Percentiles rank a stretch among this genome's conserved stretches.
Evolutionary conservation across 164 flowering plant species (phyloP).

Genomic region (Stephania yunnanensis): DNA sequence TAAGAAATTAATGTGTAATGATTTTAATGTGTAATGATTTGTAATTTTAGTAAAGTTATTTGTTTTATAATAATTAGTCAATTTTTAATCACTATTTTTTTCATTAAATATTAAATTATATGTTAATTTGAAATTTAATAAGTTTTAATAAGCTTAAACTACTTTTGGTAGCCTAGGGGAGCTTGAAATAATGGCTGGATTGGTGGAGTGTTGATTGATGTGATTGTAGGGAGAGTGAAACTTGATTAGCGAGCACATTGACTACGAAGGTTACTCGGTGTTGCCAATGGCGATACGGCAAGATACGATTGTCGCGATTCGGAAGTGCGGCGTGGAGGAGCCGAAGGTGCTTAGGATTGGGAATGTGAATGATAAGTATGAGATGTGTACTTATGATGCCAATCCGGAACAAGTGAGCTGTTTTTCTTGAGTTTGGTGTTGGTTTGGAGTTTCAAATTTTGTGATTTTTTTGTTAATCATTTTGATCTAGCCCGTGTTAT

Average conservation of each 20-base stretch:
- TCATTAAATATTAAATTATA: no score
- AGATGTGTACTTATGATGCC: constrained; percentile 77
- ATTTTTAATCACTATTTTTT: no score
- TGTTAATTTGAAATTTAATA: no score
- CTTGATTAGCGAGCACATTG: constrained; percentile 96
- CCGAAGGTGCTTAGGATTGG: constrained; percentile 58
- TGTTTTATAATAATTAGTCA: no score
- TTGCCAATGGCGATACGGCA: constrained; percentile 96
- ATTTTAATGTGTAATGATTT: no score
- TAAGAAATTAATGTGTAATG: no score
- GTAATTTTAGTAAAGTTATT: no score
- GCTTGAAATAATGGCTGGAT: no score
- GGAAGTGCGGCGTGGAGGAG: constrained; percentile 41
- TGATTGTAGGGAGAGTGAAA: constrained; percentile 78
- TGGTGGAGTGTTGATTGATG: not conserved
- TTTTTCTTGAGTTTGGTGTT: not conserved
- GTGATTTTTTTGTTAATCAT: not conserved
- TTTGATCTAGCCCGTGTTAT: no score
- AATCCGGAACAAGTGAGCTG: constrained; percentile 65
- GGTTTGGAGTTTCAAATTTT: not conserved
- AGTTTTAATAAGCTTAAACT: no score
- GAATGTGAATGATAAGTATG: constrained; percentile 65
- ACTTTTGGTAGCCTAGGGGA: no score
- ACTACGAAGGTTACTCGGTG: constrained; percentile 95
- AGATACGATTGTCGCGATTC: constrained; percentile 79